Evolutionary conservation across 106 monocot species (phyloP).

Genomic region (Platanthera guangdongensis): DNA sequence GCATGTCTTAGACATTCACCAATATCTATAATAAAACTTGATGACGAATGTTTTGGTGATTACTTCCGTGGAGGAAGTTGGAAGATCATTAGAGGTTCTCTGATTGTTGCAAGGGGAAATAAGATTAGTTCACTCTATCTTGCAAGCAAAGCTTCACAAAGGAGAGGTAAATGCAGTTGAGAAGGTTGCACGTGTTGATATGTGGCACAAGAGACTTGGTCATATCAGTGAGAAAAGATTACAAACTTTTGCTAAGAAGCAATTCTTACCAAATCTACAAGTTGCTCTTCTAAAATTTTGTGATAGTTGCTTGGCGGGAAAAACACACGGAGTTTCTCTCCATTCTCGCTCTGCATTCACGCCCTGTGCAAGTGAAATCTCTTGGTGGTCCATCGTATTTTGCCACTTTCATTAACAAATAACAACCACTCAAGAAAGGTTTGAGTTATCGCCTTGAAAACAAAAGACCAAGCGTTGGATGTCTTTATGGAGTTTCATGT

Average conservation of each 20-base stretch:
- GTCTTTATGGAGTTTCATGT: no score
- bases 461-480: no score
- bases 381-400: no score
- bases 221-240: not conserved
- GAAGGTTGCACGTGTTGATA: not conserved
- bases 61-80: not conserved
- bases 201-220: not conserved
- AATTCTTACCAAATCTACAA: not conserved
- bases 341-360: no score
- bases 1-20: not conserved
- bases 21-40: not conserved
- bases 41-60: not conserved
- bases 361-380: no score
- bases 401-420: no score
- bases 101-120: not conserved
- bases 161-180: not conserved
- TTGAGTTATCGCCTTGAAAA: no score
- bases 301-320: no score
- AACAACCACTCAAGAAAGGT: no score
- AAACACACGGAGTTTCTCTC: no score
- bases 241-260: not conserved
- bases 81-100: not conserved
- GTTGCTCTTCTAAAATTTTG: no score
- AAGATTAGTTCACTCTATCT: not conserved
- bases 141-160: not conserved